Percentiles rank a stretch among this genome's conserved stretches.
Evolutionary conservation across 2,329 filamentous ascomycete species (phyloP).

Genomic region (Cytospora piceicola): DNA sequence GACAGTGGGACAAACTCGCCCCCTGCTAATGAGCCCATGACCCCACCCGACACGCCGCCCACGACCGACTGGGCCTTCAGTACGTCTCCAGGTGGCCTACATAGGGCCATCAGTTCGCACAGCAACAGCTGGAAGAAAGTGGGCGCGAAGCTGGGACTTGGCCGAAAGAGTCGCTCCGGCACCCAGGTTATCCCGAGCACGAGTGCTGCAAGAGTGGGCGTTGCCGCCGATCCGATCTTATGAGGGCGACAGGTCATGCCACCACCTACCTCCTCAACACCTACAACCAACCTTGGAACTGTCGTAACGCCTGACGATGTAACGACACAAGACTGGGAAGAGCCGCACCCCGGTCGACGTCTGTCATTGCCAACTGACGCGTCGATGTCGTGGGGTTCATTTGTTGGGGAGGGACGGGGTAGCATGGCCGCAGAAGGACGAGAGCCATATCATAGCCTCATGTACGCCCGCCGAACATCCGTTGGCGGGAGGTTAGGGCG

Average conservation of each 20-base stretch:
- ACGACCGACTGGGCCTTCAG: conserved; percentile 60
- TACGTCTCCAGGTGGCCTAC: conserved; percentile 56
- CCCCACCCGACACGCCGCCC: conserved; percentile 74
- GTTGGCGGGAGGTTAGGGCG: conserved; percentile 26
- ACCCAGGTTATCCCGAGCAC: conserved; percentile 43
- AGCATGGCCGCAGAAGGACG: conserved; percentile 55
- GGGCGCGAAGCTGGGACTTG: conserved; percentile 63
- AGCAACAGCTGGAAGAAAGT: conserved; percentile 68
- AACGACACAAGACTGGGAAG: conserved; percentile 44
- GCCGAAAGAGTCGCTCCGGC: conserved; percentile 54
- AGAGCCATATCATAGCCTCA: conserved; percentile 22
- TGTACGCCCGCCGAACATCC: conserved; percentile 29
- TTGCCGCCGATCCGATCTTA: conserved; percentile 40
- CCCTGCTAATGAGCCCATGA: conserved; percentile 65
- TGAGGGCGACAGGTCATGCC: conserved; percentile 64
- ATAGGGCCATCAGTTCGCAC: conserved; percentile 58
- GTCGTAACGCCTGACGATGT: conserved; percentile 33
- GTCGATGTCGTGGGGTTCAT: conserved; percentile 34
- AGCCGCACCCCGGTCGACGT: conserved; percentile 51
- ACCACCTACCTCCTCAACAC: conserved; percentile 46
- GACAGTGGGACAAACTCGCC: conserved; percentile 67
- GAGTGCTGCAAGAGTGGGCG: conserved; percentile 24
- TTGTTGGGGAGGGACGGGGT: conserved; percentile 39
- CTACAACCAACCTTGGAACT: conserved; percentile 31
- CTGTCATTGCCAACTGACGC: conserved; percentile 40